Percentiles rank a stretch among this genome's conserved stretches.
Conservation (phyloP, 257 asterid genomes). For the Solanum piurae region DNA sequence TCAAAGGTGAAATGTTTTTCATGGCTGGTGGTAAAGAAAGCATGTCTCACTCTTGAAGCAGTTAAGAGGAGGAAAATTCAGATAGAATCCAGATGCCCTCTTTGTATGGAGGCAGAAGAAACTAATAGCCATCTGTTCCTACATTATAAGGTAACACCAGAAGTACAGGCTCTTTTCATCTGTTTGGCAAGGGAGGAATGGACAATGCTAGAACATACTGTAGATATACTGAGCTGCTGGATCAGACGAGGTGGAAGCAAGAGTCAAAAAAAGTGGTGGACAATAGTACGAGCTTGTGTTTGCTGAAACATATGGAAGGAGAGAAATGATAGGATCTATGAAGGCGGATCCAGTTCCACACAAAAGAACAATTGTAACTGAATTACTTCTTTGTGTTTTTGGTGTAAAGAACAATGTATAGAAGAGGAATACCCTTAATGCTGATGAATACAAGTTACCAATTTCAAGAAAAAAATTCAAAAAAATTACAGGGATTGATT, state of each 20-base stretch:
- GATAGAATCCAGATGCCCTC: background rate
- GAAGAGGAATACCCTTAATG: background rate
- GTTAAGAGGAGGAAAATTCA: background rate
- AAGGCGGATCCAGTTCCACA: background rate
- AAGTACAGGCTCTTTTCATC: background rate
- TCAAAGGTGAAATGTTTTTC: background rate
- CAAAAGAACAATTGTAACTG: background rate
- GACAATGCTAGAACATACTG: background rate
- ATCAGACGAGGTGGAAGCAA: background rate
- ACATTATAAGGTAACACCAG: background rate
- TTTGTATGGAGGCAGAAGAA: background rate
- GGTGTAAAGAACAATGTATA: background rate
- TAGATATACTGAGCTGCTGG: background rate
- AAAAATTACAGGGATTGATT: background rate
- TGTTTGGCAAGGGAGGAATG: background rate
- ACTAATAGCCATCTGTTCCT: background rate
- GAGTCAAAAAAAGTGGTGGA: background rate
- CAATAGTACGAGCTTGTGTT: background rate
- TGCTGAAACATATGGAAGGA: background rate
- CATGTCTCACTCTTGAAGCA: background rate
- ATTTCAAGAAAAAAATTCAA: background rate
- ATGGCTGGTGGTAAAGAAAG: background rate
- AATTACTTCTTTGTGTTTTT: background rate
- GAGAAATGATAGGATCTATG: background rate
- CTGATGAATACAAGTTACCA: background rate